Evolutionary conservation across 305 asterid species (phyloP).

Genomic region (Salvia sclarea): DNA sequence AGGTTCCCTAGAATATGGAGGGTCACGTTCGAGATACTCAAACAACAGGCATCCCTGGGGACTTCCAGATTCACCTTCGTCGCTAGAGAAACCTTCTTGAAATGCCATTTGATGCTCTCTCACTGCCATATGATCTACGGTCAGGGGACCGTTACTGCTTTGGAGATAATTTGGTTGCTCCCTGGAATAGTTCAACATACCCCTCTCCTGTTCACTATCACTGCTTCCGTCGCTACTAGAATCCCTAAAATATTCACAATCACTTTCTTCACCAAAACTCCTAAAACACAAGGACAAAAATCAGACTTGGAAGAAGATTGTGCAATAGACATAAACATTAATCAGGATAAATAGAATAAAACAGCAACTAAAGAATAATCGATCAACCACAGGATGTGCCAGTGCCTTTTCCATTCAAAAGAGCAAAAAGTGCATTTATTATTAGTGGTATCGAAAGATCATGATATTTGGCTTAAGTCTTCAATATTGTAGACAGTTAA

Average conservation of each 20-base stretch:
- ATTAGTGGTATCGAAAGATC: not conserved
- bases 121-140: conserved; percentile 38
- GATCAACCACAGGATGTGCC: not conserved
- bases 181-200: conserved; percentile 32
- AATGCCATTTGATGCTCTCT: conserved; percentile 51
- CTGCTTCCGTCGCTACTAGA: conserved; percentile 93
- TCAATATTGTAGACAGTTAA: not conserved
- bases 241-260: conserved; percentile 73
- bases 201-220: conserved; percentile 75
- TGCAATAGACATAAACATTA: not conserved
- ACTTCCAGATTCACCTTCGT: conserved; percentile 80
- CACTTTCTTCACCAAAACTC: conserved; percentile 85
- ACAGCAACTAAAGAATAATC: not conserved
- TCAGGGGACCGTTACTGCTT: conserved; percentile 25
- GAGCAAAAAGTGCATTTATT: not conserved
- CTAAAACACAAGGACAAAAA: conserved; percentile 41
- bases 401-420: not conserved
- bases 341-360: not conserved
- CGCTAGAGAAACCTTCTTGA: conserved; percentile 88
- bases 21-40: conserved; percentile 74
- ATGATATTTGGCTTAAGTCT: not conserved
- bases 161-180: conserved; percentile 25
- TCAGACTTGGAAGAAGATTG: conserved; percentile 15
- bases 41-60: conserved; percentile 72
- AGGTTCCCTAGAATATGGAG: conserved; percentile 81